Evolutionary conservation across 176 grass and related monocot genomes (phyloP).

Genomic region (Urochloa ruziziensis): DNA sequence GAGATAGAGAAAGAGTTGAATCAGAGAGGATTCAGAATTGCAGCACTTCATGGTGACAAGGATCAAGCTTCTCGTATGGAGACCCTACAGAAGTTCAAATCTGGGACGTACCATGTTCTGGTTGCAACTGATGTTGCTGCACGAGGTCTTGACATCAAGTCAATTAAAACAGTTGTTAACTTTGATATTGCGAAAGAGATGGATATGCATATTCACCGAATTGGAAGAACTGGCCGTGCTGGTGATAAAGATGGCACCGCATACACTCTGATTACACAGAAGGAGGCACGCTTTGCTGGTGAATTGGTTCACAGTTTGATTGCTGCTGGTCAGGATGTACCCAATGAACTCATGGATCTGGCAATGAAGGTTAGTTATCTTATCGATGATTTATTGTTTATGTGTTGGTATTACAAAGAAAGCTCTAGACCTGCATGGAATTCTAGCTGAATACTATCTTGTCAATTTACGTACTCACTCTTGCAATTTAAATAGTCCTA

Average conservation of each 20-base stretch:
- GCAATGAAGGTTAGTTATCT: conserved; percentile 88
- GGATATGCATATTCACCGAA: conserved; percentile 99
- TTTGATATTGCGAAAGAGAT: conserved; percentile 96
- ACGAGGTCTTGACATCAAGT: conserved; percentile 96
- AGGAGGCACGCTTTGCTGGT: conserved; percentile 89
- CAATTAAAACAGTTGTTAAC: conserved; percentile 98
- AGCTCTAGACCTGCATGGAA: conserved; percentile 1
- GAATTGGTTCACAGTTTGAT: conserved; percentile 92
- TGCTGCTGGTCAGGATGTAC: conserved; percentile 81
- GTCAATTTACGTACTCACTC: not conserved
- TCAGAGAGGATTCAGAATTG: conserved; percentile 84
- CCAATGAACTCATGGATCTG: conserved; percentile 84
- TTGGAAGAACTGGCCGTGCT: conserved; percentile 91
- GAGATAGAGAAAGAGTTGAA: conserved; percentile 84
- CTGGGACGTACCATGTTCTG: conserved; percentile 89
- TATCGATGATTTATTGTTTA: conserved; percentile 5
- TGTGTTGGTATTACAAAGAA: not conserved
- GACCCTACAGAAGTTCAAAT: conserved; percentile 89
- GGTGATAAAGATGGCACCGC: conserved; percentile 99
- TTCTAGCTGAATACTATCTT: conserved; percentile 13
- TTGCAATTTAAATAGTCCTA: not conserved
- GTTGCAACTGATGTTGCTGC: conserved; percentile 99
- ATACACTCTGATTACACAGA: conserved; percentile 84
- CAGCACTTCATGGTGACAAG: conserved; percentile 95
- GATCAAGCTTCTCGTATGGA: conserved; percentile 97